Percentiles rank a stretch among this genome's conserved stretches.
Evolutionary conservation across 306 rosid genomes (phyloP).

Genomic region (Citrullus colocynthis): DNA sequence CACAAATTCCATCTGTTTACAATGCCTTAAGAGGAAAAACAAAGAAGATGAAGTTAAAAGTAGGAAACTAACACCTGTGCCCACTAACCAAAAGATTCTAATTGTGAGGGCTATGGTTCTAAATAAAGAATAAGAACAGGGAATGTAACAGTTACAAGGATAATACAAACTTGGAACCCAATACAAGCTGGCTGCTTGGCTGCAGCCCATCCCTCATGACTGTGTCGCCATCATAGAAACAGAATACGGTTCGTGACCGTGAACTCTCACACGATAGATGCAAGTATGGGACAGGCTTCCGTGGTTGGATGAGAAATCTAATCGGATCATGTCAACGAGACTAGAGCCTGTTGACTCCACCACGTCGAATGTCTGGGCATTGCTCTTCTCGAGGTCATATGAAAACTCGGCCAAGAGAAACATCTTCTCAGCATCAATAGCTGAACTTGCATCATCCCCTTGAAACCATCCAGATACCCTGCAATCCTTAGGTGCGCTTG

Average conservation of each 20-base stretch:
- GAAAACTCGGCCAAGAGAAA: constrained; percentile 45
- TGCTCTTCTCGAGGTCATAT: constrained; percentile 85
- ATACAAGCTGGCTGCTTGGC: not conserved
- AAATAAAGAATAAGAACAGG: constrained; percentile 12
- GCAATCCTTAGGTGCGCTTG: constrained; percentile 86
- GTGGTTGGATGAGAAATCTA: constrained; percentile 78
- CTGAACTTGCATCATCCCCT: constrained; percentile 22
- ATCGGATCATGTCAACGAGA: constrained; percentile 53
- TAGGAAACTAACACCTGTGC: not conserved
- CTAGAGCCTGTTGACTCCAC: constrained; percentile 27
- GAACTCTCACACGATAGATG: constrained; percentile 87
- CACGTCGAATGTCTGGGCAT: constrained; percentile 74
- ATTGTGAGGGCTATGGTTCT: constrained; percentile 22
- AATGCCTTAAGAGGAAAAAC: not conserved
- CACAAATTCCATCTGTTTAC: not conserved
- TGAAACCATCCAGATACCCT: constrained; percentile 83
- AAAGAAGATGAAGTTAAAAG: not conserved
- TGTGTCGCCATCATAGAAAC: constrained; percentile 51
- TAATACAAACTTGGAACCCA: constrained; percentile 1
- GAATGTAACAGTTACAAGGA: constrained; percentile 15
- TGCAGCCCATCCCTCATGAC: constrained; percentile 12
- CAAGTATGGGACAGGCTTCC: constrained; percentile 87
- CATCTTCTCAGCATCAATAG: constrained; percentile 30
- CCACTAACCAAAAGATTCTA: constrained; percentile 5
- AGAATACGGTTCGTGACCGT: constrained; percentile 56